These are phyloP conservation scores for Zymoseptoria brevis DNA, from an alignment of 2,329 filamentous ascomycete genomes.

Conservation along the genomic window DNA sequence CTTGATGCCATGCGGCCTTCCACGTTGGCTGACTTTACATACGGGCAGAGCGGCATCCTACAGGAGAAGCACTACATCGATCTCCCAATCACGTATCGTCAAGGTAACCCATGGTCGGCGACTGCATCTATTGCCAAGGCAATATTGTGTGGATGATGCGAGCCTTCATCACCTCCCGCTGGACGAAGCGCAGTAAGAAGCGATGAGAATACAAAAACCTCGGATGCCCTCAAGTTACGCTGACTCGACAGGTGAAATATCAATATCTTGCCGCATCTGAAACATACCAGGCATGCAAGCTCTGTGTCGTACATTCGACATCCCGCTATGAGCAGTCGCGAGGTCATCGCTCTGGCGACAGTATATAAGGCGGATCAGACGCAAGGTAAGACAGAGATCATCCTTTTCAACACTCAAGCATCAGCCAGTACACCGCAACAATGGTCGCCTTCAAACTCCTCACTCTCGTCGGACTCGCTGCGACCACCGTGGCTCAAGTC, in stretches of 20 bases:
- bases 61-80: too few species aligned
- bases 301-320: not conserved
- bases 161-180: not conserved
- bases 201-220: not conserved
- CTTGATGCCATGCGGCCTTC: too few species aligned
- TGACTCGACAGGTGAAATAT: not conserved
- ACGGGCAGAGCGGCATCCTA: too few species aligned
- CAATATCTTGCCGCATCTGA: not conserved
- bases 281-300: not conserved
- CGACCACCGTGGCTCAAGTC: conserved; percentile 1
- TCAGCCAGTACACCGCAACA: not conserved
- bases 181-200: not conserved
- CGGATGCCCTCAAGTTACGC: not conserved
- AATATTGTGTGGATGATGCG: not conserved
- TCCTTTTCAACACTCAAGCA: not conserved
- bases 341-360: not conserved
- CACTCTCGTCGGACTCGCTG: conserved; percentile 1
- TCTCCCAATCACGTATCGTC: too few species aligned
- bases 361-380: not conserved
- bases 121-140: too few species aligned
- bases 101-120: too few species aligned
- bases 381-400: not conserved
- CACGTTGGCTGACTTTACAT: too few species aligned
- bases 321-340: not conserved
- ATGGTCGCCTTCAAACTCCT: conserved; percentile 3